Conservation (phyloP, 2,329 filamentous ascomycete genomes). For the Epicoccum sorghinum region DNA sequence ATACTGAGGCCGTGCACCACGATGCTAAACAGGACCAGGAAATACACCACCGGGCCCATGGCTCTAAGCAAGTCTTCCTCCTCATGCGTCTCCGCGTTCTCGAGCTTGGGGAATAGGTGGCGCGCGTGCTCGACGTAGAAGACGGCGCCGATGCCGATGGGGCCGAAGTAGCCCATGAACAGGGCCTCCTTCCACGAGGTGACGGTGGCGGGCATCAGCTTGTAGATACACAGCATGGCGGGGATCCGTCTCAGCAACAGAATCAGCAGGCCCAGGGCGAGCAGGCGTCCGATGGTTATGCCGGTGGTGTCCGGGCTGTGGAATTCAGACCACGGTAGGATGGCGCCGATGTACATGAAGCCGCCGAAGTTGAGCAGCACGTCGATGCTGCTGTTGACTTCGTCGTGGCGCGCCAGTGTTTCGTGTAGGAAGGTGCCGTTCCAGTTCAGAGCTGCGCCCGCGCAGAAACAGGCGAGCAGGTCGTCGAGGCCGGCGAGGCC, state of each 20-base stretch:
- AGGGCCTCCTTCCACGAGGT: slow-evolving; percentile 64
- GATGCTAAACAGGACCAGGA: slow-evolving; percentile 55
- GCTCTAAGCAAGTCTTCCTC: slow-evolving; percentile 50
- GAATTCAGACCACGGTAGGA: slow-evolving; percentile 63
- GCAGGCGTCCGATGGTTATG: slow-evolving; percentile 57
- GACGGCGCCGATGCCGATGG: slow-evolving; percentile 53
- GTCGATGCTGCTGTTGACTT: slow-evolving; percentile 65
- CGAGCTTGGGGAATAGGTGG: slow-evolving; percentile 51
- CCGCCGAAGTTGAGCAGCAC: slow-evolving; percentile 65
- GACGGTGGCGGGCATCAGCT: slow-evolving; percentile 60
- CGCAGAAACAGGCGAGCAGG: slow-evolving; percentile 65
- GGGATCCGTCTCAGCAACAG: slow-evolving; percentile 64
- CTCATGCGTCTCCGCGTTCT: slow-evolving; percentile 46
- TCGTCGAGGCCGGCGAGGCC: slow-evolving; percentile 65
- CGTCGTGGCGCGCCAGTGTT: slow-evolving; percentile 62
- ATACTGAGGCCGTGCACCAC: slow-evolving; percentile 58
- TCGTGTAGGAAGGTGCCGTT: slow-evolving; percentile 65
- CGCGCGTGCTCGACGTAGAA: slow-evolving; percentile 56
- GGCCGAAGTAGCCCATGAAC: slow-evolving; percentile 64
- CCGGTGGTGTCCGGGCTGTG: slow-evolving; percentile 57
- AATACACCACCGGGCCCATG: slow-evolving; percentile 56
- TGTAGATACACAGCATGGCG: slow-evolving; percentile 60
- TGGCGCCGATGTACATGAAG: slow-evolving; percentile 65
- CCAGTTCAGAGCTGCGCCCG: slow-evolving; percentile 67
- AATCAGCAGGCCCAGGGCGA: slow-evolving; percentile 60